Evolutionary conservation across 768 basidiomycete species (phyloP), one percentile per base, ranked within the genome.

Genomic region (Sarcodon aspratus): DNA sequence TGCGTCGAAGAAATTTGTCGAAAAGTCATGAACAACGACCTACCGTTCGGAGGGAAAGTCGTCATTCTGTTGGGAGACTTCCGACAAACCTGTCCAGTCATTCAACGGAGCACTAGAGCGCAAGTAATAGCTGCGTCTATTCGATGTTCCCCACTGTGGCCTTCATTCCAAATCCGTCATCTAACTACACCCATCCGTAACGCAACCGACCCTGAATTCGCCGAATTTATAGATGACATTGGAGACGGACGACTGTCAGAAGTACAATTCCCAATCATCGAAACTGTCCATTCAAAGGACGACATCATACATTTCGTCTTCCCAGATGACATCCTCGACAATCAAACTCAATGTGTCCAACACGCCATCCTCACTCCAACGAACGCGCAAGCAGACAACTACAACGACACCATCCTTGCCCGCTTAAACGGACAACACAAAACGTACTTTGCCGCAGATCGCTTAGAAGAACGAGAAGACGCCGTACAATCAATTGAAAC

Each of bases 51-150:
- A 1, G 68, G 66, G 1, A 70, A 66, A 45, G 50, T 61, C 11
- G 48, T 69, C 10, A 49, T 71, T 17, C 58, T 65, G 1, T 53
- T 67, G 1, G 70, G 68, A 0, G 69, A 70, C 52, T 71, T 71
- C 52, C 55, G 69, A 1, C 70, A 71, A 52, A 68, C 64, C 1
- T 65, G 60, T 38, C 71, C 70, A 12, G 66, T 72, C 12, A 56
- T 71, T n/a, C 46, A 54, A 9, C 21, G 61, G 1, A 67, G 65
- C 0, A 59, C 61, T 0, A 56, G 59, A 11, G 33, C 48, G 0
- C 55, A 67, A 27, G 53, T 67, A 8, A 48, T 70, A 1, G 53
- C 61, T 38, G 66, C 69, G 1, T 72, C 66, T 6, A 64, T 72
- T 47, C 61, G 64, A 33, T 59, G 59, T 0, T 68, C 67, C 5